Evolutionary conservation across 2,329 filamentous ascomycete species (phyloP).

Genomic region (Ceratocystis papillata): DNA sequence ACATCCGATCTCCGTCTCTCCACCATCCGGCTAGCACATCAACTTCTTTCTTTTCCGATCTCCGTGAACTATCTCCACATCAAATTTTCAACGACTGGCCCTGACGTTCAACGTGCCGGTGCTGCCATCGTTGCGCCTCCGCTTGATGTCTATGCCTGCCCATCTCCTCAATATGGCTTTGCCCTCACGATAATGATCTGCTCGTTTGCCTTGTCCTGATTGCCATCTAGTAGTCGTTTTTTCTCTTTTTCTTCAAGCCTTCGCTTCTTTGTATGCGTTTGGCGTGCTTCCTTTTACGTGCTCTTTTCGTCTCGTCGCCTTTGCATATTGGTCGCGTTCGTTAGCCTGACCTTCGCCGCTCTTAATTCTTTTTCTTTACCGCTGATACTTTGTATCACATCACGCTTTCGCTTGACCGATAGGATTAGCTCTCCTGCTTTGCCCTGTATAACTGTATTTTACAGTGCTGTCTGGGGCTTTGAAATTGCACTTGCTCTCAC

Average conservation of each 20-base stretch:
- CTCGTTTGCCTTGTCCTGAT: slow-evolving; percentile 14
- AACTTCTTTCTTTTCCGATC: not conserved
- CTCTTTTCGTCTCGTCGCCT: not conserved
- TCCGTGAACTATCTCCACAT: not conserved
- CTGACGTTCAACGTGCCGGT: not conserved
- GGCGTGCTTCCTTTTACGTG: not conserved
- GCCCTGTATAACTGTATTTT: not conserved
- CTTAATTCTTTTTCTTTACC: not conserved
- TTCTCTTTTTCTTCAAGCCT: slow-evolving; percentile 24
- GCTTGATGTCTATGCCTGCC: slow-evolving; percentile 13
- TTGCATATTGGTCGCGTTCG: not conserved
- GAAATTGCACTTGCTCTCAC: not conserved
- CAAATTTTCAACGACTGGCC: not conserved
- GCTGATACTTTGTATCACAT: slow-evolving; percentile 14
- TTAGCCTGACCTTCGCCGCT: not conserved
- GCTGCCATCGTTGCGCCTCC: not conserved
- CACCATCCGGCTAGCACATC: not conserved
- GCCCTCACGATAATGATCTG: slow-evolving; percentile 22
- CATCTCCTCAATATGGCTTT: slow-evolving; percentile 21
- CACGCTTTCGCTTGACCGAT: slow-evolving; percentile 6
- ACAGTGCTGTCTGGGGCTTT: not conserved
- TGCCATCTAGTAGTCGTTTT: slow-evolving; percentile 25
- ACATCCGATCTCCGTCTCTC: not conserved
- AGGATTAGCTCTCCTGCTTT: not conserved
- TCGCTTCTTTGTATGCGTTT: not conserved